Conservation (phyloP, 768 basidiomycete species). For the Lactarius pseudohatsudake region DNA sequence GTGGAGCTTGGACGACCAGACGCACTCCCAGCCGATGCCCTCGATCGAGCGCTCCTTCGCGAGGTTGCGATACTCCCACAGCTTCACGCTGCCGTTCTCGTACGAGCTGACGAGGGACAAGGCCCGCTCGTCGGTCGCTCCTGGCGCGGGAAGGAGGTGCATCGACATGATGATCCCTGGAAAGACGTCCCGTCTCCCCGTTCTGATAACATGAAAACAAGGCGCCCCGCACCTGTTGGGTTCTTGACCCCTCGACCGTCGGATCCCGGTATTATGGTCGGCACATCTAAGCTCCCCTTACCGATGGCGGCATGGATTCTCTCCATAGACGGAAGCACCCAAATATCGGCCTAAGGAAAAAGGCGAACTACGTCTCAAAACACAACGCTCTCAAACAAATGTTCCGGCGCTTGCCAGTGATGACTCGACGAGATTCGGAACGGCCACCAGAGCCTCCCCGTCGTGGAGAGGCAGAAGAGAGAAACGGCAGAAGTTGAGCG, state of each 20-base stretch:
- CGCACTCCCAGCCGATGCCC: slow-evolving; percentile 67
- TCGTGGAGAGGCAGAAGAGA: slow-evolving; percentile 49
- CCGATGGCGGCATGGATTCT: slow-evolving; percentile 88
- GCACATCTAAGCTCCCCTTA: slow-evolving; percentile 40
- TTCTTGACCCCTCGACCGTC: slow-evolving; percentile 50
- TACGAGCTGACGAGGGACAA: slow-evolving; percentile 73
- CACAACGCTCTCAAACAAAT: not conserved
- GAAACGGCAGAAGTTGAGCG: slow-evolving; percentile 92
- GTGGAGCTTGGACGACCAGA: slow-evolving; percentile 70
- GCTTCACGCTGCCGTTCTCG: slow-evolving; percentile 83
- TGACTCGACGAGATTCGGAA: slow-evolving; percentile 90
- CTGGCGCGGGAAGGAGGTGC: slow-evolving; percentile 49
- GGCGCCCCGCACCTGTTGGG: slow-evolving; percentile 49
- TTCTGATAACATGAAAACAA: not conserved
- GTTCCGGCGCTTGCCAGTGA: slow-evolving; percentile 53
- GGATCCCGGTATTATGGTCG: slow-evolving; percentile 35
- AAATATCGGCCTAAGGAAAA: slow-evolving; percentile 74
- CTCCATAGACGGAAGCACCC: slow-evolving; percentile 65
- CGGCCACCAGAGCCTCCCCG: slow-evolving; percentile 57
- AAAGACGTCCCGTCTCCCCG: not conserved
- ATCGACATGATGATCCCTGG: slow-evolving; percentile 89
- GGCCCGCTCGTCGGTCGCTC: slow-evolving; percentile 32
- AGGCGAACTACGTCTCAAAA: not conserved
- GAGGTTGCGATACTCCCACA: slow-evolving; percentile 51
- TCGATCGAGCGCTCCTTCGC: slow-evolving; percentile 56